Base-by-base conservation (phyloP, 441 rosid species). In the Populus hybrid region DNA sequence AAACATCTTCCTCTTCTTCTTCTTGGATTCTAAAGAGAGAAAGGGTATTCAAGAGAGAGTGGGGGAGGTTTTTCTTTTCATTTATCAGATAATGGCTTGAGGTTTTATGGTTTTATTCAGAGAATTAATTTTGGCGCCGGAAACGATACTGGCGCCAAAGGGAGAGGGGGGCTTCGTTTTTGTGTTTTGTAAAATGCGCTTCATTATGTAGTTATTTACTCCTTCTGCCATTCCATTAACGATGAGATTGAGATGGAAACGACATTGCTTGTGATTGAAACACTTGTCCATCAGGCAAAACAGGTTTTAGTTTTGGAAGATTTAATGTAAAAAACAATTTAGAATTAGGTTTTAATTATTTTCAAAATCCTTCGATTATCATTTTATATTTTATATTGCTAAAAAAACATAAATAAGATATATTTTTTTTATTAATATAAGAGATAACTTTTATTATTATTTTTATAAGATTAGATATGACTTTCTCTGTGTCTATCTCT, bases 1-100 rank as follows among this genome's bases (percentile, higher is more conserved):
- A 74, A 95, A 95, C 98, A 94, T 93, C 45, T 59, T 59, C 10
- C 73, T 28, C 59, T 76, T 68, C 73, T 33, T 33, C 66, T 68
- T 59, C 26, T 65, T 10, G 20, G 28, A 40, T 21, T 21, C 28
- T 12, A 42, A 10, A 24, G n/a, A 9, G n/a, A 21, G 29, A 26
- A 18, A 56, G 40, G 11, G 68, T 9, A 26, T 1, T 18, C 4
- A 3, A 23, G 68, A 50, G 72, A 38, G 73, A 23, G 73, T 1
- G 53, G 6, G 59, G 61, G n/a, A 5, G n/a, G 59, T 16, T 50
- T 16, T 50, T 50, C 7, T 53, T 18, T 53, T 53, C 21, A 53
- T 18, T 2, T 53, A 53, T 18, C 61, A 53, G 61, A 53, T 16
- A 50, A 50, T 16, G 20, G 59, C 1, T 50, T 18, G n/a, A 18